Evolutionary conservation across 495 filamentous ascomycete species (phyloP), one percentile per base, ranked within the genome.

Genomic region (Penicillium manginii): DNA sequence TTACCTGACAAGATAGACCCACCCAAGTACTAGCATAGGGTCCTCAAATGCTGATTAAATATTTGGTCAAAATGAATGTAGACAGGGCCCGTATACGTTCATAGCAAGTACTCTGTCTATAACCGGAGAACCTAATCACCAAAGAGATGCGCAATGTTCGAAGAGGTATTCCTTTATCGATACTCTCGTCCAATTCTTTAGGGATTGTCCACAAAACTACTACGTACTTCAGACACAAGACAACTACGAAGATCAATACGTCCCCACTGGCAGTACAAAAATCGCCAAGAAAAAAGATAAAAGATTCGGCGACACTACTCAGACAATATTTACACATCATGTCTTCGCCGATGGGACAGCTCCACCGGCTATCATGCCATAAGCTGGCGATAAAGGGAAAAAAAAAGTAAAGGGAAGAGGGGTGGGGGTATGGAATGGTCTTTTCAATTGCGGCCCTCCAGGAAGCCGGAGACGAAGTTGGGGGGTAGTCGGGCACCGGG

Each of bases 401-500:
- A 58, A 48, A 46, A 55, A n/a, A 43, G 1, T 17, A 60, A 42
- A 61, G 58, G 21, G 58, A 61, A 62, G 52, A 59, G 48, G 55
- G 54, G 59, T 62, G 52, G 54, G 55, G 40, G 49, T 57, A 62
- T 40, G 54, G 39, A 49, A 55, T 22, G 55, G 37, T 43, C 45
- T 59, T 67, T 72, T 67, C 62, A 80, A 69, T 80, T 80, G 66
- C 77, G 77, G 61, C 77, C 77, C 86, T 98, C 91, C 69, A 98
- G 80, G 82, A 98, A 98, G 31, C 92, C 91, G 59, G 83, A 81
- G 76, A 98, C 92, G 77, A 98, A 98, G 74, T 85, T 91, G 56
- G 83, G 79, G 29, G 94, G 94, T 74, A 96, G 76, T 63, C 83
- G 84, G 57, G 89, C 88, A 59, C 82, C 86, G 22, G 86, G 83